Evolutionary conservation across 257 asterid genomes (phyloP).

Genomic region (Penstemon eatonii): DNA sequence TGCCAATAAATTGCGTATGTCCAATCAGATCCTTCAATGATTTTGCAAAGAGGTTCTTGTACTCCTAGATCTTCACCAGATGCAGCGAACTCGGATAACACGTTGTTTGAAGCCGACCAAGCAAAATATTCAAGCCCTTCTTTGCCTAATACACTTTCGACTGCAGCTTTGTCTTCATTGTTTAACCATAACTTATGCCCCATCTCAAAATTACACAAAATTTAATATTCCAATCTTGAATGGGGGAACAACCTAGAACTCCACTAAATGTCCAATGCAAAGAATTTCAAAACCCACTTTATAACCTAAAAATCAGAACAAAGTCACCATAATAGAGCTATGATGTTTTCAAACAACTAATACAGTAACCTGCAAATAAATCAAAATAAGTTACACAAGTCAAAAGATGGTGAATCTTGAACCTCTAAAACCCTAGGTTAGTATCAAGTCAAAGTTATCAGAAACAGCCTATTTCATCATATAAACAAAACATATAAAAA

Average conservation of each 20-base stretch:
- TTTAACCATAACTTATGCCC: conserved; percentile 60
- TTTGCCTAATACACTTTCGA: conserved; percentile 68
- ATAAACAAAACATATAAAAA: neutral
- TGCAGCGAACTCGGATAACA: conserved; percentile 68
- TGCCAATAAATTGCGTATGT: conserved; percentile 95
- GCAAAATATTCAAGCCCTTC: conserved; percentile 73
- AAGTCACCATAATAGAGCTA: neutral
- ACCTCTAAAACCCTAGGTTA: conserved; percentile 10
- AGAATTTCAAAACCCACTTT: neutral
- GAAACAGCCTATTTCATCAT: neutral
- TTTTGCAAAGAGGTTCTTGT: conserved; percentile 63
- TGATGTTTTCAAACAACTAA: neutral
- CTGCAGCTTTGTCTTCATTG: conserved; percentile 56
- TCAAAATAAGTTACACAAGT: neutral
- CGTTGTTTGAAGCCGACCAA: conserved; percentile 72
- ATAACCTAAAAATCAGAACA: neutral
- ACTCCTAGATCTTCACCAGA: conserved; percentile 71
- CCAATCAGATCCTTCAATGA: conserved; percentile 83
- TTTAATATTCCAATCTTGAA: conserved; percentile 14
- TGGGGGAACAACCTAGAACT: neutral
- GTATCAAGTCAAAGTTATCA: conserved; percentile 17
- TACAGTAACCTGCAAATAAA: too few species aligned
- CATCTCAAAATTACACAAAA: conserved; percentile 41
- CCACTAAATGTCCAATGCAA: conserved; percentile 5
- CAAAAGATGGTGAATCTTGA: conserved; percentile 8